phyloP scores from a whole-genome alignment of 257 asterid species.

The Avicennia marina region DNA sequence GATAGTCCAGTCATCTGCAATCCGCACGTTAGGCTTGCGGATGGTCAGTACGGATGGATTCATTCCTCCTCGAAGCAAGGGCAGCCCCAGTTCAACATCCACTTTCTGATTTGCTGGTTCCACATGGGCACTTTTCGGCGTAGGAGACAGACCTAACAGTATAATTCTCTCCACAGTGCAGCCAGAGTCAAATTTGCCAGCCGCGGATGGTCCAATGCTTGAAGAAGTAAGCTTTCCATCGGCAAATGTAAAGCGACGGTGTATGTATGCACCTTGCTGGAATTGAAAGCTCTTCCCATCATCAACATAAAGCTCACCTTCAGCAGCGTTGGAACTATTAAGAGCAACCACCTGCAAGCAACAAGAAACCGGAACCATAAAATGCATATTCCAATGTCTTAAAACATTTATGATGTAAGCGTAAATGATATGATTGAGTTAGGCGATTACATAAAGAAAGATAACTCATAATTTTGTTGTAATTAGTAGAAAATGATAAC shows the following conservation, averaged over 20 bases:
- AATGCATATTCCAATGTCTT: no score
- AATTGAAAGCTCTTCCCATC: conserved; percentile 93
- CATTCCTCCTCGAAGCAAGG: conserved; percentile 43
- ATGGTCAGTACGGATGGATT: conserved; percentile 45
- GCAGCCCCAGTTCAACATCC: conserved; percentile 59
- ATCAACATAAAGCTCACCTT: conserved; percentile 85
- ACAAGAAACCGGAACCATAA: background rate
- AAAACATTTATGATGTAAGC: no score
- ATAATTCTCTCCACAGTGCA: conserved; percentile 77
- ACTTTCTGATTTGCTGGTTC: conserved; percentile 58
- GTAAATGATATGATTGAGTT: no score
- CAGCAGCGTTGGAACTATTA: conserved; percentile 80
- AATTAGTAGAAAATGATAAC: no score
- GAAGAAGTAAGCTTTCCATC: conserved; percentile 59
- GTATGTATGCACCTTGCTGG: conserved; percentile 64
- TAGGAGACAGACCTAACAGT: conserved; percentile 48
- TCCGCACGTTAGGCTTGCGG: conserved; percentile 71
- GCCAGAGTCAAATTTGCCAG: conserved; percentile 37
- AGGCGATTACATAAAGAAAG: no score
- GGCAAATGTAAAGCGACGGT: conserved; percentile 60
- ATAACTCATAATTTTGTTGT: no score
- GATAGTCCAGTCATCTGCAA: conserved; percentile 70
- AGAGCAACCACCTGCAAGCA: conserved; percentile 74
- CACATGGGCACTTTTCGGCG: conserved; percentile 48
- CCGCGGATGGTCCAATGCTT: conserved; percentile 28